Evolutionary conservation across 129 eudicot species (phyloP).

Genomic region (Kitagawia praeruptora): DNA sequence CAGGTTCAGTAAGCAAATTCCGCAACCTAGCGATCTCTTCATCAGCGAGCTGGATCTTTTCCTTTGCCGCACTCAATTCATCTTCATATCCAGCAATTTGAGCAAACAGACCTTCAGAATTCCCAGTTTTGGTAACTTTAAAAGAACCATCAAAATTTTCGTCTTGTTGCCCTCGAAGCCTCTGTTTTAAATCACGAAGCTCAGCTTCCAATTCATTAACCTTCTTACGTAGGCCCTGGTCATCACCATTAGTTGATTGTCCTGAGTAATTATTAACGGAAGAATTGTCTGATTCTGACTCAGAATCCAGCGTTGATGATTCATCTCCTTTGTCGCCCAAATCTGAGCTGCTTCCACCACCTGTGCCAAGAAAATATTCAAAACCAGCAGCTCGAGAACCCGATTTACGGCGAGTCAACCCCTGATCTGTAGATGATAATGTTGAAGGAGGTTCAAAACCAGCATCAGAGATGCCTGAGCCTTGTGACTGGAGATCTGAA

Average conservation of each 20-base stretch:
- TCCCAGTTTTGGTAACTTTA: conserved; percentile 13
- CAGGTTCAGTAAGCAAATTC: conserved; percentile 13
- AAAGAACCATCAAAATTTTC: conserved; percentile 22
- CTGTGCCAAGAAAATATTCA: conserved; percentile 46
- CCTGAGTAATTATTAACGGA: conserved; percentile 59
- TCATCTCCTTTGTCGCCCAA: conserved; percentile 60
- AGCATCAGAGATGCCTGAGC: conserved; percentile 59
- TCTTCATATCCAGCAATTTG: conserved; percentile 37
- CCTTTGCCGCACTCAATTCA: conserved; percentile 41
- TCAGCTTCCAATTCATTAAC: conserved; percentile 50
- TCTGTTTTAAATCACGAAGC: conserved; percentile 37
- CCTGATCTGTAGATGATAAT: conserved; percentile 32
- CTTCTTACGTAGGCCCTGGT: conserved; percentile 37
- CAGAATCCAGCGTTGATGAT: conserved; percentile 64
- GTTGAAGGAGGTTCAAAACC: conserved; percentile 48
- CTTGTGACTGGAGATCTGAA: conserved; percentile 67
- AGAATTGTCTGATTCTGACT: conserved; percentile 75
- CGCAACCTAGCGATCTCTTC: conserved; percentile 47
- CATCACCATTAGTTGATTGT: conserved; percentile 37
- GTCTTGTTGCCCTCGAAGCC: conserved; percentile 34
- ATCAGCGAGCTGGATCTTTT: conserved; percentile 36
- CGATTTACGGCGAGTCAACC: conserved; percentile 29
- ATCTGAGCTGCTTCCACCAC: conserved; percentile 54
- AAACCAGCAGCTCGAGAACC: conserved; percentile 83
- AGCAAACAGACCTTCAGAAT: conserved; percentile 12